These are phyloP conservation scores for Bondarzewia mesenterica DNA, from an alignment of 1,284 basidiomycete genomes.

Conservation along the genomic window DNA sequence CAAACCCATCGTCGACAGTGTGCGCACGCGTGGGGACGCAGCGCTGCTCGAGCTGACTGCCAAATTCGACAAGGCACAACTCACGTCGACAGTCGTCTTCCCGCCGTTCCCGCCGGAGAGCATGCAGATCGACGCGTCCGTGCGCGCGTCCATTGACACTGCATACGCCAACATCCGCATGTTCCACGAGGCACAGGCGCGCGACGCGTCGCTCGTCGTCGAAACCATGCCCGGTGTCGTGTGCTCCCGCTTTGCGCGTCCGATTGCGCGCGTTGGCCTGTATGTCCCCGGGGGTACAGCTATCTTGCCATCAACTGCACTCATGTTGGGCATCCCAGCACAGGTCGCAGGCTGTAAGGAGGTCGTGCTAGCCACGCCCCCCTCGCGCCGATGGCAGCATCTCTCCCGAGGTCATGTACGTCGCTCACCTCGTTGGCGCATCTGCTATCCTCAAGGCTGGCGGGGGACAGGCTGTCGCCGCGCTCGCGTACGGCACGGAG, in stretches of 20 bases:
- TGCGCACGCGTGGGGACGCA: conserved; percentile 78
- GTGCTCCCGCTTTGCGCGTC: conserved; percentile 88
- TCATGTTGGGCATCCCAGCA: conserved; percentile 97
- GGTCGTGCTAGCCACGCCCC: conserved; percentile 93
- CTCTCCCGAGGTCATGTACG: conserved; percentile 93
- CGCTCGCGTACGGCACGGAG: conserved; percentile 93
- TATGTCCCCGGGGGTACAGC: conserved; percentile 99
- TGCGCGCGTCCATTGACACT: conserved; percentile 81
- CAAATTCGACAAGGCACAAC: conserved; percentile 83
- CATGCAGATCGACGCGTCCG: conserved; percentile 52
- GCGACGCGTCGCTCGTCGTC: conserved; percentile 67
- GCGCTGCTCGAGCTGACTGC: conserved; percentile 87
- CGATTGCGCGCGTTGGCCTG: conserved; percentile 91
- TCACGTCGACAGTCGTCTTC: conserved; percentile 54
- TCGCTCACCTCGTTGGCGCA: conserved; percentile 82
- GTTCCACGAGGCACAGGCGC: conserved; percentile 84
- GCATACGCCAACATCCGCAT: conserved; percentile 90
- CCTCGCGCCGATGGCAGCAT: conserved; percentile 84
- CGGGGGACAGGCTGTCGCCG: conserved; percentile 96
- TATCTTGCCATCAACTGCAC: conserved; percentile 90
- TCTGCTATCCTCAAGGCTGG: conserved; percentile 88
- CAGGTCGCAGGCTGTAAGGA: conserved; percentile 94
- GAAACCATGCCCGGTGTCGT: conserved; percentile 98
- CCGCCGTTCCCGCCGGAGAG: conserved; percentile 59
- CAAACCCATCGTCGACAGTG: conserved; percentile 88